These are phyloP conservation scores for Tylopilus orsonianus DNA, from an alignment of 1,284 basidiomycete species.

Conservation along the genomic window DNA sequence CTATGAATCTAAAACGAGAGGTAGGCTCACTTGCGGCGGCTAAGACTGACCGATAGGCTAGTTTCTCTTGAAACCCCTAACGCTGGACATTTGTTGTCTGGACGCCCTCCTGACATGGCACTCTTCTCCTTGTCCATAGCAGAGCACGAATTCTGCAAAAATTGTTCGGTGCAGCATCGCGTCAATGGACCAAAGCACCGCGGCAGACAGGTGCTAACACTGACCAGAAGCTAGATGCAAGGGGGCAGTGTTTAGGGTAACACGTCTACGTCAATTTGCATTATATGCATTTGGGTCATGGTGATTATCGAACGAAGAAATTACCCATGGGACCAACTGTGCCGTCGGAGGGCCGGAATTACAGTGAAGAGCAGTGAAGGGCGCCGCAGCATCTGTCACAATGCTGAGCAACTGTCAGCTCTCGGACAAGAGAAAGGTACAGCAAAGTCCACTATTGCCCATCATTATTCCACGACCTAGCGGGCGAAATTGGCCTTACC, in stretches of 20 bases:
- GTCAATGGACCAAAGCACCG: not conserved
- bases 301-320: too few species aligned
- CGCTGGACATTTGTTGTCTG: too few species aligned
- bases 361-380: too few species aligned
- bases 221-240: not conserved
- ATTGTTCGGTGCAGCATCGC: not conserved
- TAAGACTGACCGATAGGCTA: constrained; percentile 2
- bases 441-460: too few species aligned
- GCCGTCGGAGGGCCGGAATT: too few species aligned
- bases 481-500: constrained; percentile 13
- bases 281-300: too few species aligned
- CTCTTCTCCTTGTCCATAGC: not conserved
- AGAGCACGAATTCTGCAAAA: not conserved
- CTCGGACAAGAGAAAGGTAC: too few species aligned
- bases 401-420: too few species aligned
- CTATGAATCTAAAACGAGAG: not conserved
- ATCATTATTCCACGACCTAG: not conserved
- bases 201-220: not conserved
- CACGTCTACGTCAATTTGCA: not conserved
- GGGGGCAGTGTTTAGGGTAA: constrained; percentile 9
- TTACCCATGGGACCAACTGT: too few species aligned
- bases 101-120: too few species aligned
- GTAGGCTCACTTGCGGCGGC: not conserved
- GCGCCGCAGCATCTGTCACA: too few species aligned
- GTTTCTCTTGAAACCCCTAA: too few species aligned